Conservation (phyloP, 192 early-diverging fungal genomes). For the Funneliformis mosseae region DNA sequence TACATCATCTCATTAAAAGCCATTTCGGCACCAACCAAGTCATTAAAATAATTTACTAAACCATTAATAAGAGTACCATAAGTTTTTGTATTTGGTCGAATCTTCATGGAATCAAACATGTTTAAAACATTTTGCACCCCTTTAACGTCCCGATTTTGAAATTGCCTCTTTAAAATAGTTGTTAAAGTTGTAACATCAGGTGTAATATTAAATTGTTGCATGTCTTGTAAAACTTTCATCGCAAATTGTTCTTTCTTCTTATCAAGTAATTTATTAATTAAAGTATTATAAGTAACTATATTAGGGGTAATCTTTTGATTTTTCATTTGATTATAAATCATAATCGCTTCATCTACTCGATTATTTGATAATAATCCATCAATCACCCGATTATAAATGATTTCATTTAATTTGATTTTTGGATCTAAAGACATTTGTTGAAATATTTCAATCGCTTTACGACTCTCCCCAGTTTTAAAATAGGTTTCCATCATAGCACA, state of each 20-base stretch:
- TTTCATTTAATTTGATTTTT: conserved; percentile 7
- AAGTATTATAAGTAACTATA: conserved; percentile 23
- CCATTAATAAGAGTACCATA: conserved; percentile 27
- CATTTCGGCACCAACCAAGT: conserved; percentile 5
- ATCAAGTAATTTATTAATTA: conserved; percentile 12
- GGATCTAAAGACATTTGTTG: conserved; percentile 16
- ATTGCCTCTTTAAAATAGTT: conserved; percentile 7
- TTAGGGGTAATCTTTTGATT: neutral
- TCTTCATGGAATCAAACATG: neutral
- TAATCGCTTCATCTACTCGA: neutral
- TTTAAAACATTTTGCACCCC: neutral
- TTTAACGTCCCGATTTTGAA: neutral
- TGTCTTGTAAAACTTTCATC: conserved; percentile 9
- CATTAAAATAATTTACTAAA: conserved; percentile 15
- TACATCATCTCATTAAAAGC: conserved; percentile 25
- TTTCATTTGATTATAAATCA: conserved; percentile 18
- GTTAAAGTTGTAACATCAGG: neutral
- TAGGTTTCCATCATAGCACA: conserved; percentile 22
- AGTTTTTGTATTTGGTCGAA: neutral
- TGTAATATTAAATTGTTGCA: neutral
- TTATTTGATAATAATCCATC: conserved; percentile 18
- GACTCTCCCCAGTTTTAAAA: conserved; percentile 1
- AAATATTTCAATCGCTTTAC: conserved; percentile 12
- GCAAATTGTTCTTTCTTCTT: neutral
- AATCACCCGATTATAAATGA: conserved; percentile 30